Conservation (phyloP, 2,329 filamentous ascomycete species). For the Aspergillus flavus region DNA sequence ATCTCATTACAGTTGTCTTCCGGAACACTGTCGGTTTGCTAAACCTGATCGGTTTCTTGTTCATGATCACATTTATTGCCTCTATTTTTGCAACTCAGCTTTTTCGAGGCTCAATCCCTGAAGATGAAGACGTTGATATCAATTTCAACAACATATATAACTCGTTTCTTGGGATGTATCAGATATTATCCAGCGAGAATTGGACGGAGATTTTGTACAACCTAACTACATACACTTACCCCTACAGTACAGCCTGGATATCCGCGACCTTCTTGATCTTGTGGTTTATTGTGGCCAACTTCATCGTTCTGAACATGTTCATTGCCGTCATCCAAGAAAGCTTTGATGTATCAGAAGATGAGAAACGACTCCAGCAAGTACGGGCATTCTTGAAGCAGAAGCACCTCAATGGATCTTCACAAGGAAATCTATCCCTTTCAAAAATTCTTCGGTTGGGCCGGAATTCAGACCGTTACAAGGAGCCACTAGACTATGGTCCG, state of each 20-base stretch:
- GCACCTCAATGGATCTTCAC: constrained; percentile 70
- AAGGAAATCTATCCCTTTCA: constrained; percentile 67
- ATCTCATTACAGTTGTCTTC: constrained; percentile 82
- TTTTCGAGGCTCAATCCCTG: constrained; percentile 81
- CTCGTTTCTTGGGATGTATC: constrained; percentile 96
- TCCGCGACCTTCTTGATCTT: constrained; percentile 86
- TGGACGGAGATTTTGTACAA: constrained; percentile 90
- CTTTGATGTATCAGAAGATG: constrained; percentile 97
- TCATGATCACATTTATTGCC: constrained; percentile 89
- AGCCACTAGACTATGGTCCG: constrained; percentile 88
- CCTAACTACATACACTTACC: constrained; percentile 69
- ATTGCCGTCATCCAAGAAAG: constrained; percentile 99
- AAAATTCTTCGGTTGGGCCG: constrained; percentile 64
- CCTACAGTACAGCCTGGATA: constrained; percentile 81
- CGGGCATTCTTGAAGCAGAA: constrained; percentile 91
- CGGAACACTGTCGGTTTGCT: constrained; percentile 89
- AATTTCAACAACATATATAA: constrained; percentile 93
- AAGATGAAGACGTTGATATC: constrained; percentile 66
- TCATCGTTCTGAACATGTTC: constrained; percentile 99
- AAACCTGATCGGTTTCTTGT: constrained; percentile 95
- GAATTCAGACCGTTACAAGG: constrained; percentile 65
- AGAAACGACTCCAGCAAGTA: constrained; percentile 95
- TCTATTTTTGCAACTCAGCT: constrained; percentile 92
- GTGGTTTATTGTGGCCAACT: constrained; percentile 95
- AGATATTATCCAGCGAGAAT: constrained; percentile 92